Evolutionary conservation across 805 yeast genomes (phyloP).

Genomic region (Ogataea pini): DNA sequence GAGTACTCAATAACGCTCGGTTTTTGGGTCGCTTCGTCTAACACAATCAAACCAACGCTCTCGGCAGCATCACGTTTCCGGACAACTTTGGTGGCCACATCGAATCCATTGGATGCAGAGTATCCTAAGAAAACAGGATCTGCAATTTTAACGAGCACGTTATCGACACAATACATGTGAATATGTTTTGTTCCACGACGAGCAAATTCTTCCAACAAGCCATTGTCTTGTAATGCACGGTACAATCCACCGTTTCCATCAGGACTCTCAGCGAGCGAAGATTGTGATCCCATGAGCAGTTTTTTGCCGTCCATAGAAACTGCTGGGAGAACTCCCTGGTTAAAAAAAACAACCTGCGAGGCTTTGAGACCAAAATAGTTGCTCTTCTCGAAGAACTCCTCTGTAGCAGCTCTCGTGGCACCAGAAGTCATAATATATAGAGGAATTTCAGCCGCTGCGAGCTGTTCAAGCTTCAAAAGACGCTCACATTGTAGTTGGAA

Average conservation of each 20-base stretch:
- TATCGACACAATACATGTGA: constrained; percentile 97
- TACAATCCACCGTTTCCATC: constrained; percentile 98
- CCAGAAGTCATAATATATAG: constrained; percentile 96
- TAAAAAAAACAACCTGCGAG: constrained; percentile 72
- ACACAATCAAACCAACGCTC: constrained; percentile 88
- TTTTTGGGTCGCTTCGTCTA: constrained; percentile 50
- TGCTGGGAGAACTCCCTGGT: constrained; percentile 96
- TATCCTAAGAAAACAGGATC: constrained; percentile 91
- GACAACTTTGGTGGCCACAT: constrained; percentile 91
- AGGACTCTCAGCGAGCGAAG: constrained; percentile 77
- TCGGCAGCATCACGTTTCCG: constrained; percentile 87
- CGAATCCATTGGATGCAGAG: constrained; percentile 63
- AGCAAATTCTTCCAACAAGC: constrained; percentile 67
- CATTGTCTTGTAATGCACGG: constrained; percentile 69
- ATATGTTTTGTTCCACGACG: constrained; percentile 77
- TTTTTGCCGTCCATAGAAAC: constrained; percentile 68
- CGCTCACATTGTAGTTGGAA: constrained; percentile 95
- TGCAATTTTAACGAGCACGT: constrained; percentile 86
- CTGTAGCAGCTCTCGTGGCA: constrained; percentile 79
- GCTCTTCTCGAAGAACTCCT: constrained; percentile 61
- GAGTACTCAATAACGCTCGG: constrained; percentile 96
- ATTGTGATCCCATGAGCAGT: constrained; percentile 60
- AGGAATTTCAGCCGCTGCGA: constrained; percentile 49
- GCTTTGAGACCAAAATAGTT: constrained; percentile 68
- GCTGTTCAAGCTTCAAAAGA: constrained; percentile 58